A percentile compares a stretch with the other conserved stretches of the same genome.
These are phyloP conservation scores for Jaapia argillacea DNA, from an alignment of 768 basidiomycete species.

Conservation along the genomic window DNA sequence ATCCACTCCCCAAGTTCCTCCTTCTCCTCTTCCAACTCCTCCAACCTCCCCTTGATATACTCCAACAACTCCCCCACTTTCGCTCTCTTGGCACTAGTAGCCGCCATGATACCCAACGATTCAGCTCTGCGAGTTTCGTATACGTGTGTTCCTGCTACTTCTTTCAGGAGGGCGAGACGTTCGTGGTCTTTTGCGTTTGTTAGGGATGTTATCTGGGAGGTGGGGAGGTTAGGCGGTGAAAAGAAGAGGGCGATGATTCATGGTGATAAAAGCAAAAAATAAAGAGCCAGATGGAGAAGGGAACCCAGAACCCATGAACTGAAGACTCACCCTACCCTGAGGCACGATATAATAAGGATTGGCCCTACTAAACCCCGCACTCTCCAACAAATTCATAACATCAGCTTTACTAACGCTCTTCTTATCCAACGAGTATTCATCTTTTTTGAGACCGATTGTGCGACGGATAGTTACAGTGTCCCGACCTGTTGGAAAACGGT, in stretches of 20 bases:
- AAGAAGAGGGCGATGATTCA: background rate
- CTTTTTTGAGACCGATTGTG: conserved; percentile 96
- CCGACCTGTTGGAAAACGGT: conserved; percentile 86
- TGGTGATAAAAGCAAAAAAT: background rate
- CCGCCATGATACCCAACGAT: conserved; percentile 92
- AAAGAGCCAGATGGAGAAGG: background rate
- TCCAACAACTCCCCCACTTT: conserved; percentile 88
- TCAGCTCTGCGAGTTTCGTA: conserved; percentile 93
- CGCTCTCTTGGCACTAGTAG: conserved; percentile 85
- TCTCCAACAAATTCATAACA: conserved; percentile 94
- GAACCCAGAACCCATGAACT: background rate
- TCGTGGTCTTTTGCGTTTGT: conserved; percentile 98
- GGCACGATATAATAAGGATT: conserved; percentile 99
- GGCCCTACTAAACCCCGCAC: conserved; percentile 94
- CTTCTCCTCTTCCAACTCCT: conserved; percentile 95
- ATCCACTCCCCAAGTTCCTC: conserved; percentile 96
- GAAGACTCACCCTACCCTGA: conserved; percentile 87
- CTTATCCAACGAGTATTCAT: conserved; percentile 95
- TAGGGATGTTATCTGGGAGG: conserved; percentile 91
- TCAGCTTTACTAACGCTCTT: conserved; percentile 95
- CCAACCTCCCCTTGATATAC: conserved; percentile 83
- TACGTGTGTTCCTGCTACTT: conserved; percentile 96
- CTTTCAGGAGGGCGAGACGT: conserved; percentile 88
- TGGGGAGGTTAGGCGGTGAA: conserved; percentile 6
- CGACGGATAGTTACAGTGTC: conserved; percentile 83